Evolutionary conservation across 139 green algal genomes (phyloP).

Genomic region (Chlorella ohadii): DNA sequence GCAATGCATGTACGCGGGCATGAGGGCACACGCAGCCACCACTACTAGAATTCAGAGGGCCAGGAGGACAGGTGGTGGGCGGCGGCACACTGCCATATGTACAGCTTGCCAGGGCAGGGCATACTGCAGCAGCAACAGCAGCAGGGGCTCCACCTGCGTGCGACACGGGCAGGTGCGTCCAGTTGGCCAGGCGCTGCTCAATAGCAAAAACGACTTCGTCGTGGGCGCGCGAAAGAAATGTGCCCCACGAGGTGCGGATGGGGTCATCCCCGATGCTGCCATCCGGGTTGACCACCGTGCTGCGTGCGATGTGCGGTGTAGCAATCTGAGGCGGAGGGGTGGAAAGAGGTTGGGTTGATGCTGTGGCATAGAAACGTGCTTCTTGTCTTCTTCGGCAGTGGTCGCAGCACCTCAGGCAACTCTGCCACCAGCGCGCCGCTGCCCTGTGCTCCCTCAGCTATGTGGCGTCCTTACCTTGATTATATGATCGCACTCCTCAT

Average conservation of each 20-base stretch:
- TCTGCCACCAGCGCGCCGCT: too few relatives aligned
- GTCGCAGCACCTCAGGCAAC: too few relatives aligned
- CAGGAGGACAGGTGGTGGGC: too few relatives aligned
- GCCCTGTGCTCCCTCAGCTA: too few relatives aligned
- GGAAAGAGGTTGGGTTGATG: too few relatives aligned
- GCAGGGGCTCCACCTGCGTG: background rate
- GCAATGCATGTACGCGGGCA: background rate
- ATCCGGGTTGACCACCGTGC: slow-evolving; percentile 63
- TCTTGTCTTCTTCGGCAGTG: too few relatives aligned
- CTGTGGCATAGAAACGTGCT: too few relatives aligned
- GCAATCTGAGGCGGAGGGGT: slow-evolving; percentile 8
- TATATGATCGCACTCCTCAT: slow-evolving; percentile 57
- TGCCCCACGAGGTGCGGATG: slow-evolving; percentile 69
- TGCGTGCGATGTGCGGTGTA: slow-evolving; percentile 49
- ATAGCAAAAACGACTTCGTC: slow-evolving; percentile 61
- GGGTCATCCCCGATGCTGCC: background rate
- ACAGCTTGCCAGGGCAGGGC: too few relatives aligned
- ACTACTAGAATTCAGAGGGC: too few relatives aligned
- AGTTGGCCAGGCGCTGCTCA: slow-evolving; percentile 70
- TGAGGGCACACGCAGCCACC: too few relatives aligned
- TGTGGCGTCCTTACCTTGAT: background rate
- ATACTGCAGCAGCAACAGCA: background rate
- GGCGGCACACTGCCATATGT: too few relatives aligned
- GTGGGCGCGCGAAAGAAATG: slow-evolving; percentile 60
- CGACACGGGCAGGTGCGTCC: slow-evolving; percentile 69